Evolutionary conservation across 345 rosid genomes (phyloP).

Genomic region (Leavenworthia alabamica): DNA sequence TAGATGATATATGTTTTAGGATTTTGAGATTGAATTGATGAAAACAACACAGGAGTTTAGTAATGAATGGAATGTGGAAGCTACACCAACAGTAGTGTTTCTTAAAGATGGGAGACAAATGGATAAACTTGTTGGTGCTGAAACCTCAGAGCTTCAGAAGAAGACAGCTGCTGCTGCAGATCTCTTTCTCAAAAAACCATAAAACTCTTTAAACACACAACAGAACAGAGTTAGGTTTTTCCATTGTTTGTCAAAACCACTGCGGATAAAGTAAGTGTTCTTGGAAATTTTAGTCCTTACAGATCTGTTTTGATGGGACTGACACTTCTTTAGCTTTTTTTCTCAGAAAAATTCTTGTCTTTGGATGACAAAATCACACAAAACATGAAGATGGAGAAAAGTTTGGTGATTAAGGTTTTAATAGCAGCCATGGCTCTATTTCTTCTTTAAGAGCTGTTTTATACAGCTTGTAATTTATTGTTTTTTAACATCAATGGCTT

Average conservation of each 20-base stretch:
- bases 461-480: background rate
- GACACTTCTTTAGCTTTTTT: background rate
- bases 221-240: conserved; percentile 9
- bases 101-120: conserved; percentile 54
- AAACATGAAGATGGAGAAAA: conserved; percentile 15
- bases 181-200: conserved; percentile 7
- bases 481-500: background rate
- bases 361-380: background rate
- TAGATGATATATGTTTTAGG: background rate
- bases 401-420: conserved; percentile 15
- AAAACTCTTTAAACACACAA: background rate
- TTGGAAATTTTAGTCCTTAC: background rate
- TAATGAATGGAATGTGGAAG: conserved; percentile 53
- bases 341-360: conserved; percentile 1
- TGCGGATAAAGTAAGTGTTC: conserved; percentile 20
- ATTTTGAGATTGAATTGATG: conserved; percentile 5
- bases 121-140: conserved; percentile 66
- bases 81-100: conserved; percentile 63
- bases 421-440: background rate
- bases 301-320: background rate
- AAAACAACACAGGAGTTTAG: conserved; percentile 50
- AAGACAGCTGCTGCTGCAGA: conserved; percentile 43
- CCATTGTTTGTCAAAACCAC: conserved; percentile 5
- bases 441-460: background rate
- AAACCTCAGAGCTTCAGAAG: conserved; percentile 54